These are phyloP conservation scores for Acer campestre DNA, from an alignment of 345 rosid genomes.

Conservation along the genomic window DNA sequence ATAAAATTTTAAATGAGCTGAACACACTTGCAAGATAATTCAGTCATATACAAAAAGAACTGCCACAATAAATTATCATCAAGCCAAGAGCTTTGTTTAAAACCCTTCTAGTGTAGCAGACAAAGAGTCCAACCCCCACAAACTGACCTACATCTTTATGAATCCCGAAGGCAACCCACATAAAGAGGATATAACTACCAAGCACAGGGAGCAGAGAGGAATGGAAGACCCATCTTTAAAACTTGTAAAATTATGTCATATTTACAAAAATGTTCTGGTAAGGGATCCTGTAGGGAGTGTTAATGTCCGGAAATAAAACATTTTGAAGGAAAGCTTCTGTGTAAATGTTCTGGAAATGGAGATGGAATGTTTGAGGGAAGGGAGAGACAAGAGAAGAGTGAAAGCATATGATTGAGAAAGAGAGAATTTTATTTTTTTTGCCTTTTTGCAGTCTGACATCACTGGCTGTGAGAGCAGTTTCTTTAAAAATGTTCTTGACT, in stretches of 20 bases:
- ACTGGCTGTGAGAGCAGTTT: too few species aligned
- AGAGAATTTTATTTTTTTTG: too few species aligned
- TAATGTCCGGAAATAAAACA: too few species aligned
- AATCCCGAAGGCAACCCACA: background rate
- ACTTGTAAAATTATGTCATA: background rate
- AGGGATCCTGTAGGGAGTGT: too few species aligned
- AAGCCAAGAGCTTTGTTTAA: background rate
- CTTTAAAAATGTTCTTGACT: too few species aligned
- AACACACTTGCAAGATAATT: background rate
- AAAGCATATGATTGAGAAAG: too few species aligned
- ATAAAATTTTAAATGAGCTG: slow-evolving; percentile 1
- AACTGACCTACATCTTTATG: background rate
- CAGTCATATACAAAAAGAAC: background rate
- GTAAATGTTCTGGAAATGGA: too few species aligned
- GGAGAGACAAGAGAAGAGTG: too few species aligned
- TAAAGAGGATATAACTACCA: background rate
- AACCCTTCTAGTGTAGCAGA: background rate
- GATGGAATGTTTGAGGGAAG: too few species aligned
- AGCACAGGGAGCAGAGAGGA: background rate
- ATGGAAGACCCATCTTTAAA: background rate
- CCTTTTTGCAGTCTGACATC: too few species aligned
- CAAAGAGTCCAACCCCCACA: background rate
- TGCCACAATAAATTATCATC: background rate
- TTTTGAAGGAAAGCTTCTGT: too few species aligned
- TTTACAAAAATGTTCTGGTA: background rate